Evolutionary conservation across 2,329 filamentous ascomycete species (phyloP).

Genomic region (Pestalotiopsis sp.): DNA sequence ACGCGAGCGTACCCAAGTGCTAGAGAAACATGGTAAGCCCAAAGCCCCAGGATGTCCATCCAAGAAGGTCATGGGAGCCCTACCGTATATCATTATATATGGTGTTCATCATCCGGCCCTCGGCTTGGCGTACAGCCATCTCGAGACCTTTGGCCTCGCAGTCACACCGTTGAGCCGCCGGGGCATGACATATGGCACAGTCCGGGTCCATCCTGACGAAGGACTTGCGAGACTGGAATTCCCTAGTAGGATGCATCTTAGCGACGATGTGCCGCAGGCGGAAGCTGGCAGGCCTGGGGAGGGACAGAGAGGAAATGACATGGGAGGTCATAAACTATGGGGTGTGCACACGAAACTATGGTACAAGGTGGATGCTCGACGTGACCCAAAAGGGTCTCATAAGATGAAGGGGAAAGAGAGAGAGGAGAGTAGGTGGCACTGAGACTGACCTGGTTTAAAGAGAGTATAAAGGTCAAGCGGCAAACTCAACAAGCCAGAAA

Average conservation of each 20-base stretch:
- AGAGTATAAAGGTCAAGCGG: constrained; percentile 30
- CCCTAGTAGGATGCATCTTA: constrained; percentile 53
- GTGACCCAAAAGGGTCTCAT: constrained; percentile 38
- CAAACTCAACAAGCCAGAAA: constrained; percentile 19
- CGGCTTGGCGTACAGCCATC: constrained; percentile 62
- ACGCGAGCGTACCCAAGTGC: constrained; percentile 63
- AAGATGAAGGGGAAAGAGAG: constrained; percentile 19
- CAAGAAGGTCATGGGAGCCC: constrained; percentile 20
- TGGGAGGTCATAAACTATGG: constrained; percentile 20
- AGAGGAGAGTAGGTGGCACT: constrained; percentile 18
- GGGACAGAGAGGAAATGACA: constrained; percentile 20
- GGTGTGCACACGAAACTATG: constrained; percentile 21
- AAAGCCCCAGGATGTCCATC: constrained; percentile 7
- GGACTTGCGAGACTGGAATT: constrained; percentile 44
- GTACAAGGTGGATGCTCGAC: constrained; percentile 33
- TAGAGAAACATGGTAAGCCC: constrained; percentile 30
- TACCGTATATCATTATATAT: constrained; percentile 66
- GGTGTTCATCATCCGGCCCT: constrained; percentile 62
- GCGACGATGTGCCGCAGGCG: constrained; percentile 32
- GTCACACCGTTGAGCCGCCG: constrained; percentile 59
- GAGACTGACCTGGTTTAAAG: constrained; percentile 35
- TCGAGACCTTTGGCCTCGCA: constrained; percentile 68
- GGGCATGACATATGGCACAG: constrained; percentile 65
- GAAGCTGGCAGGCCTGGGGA: constrained; percentile 26
- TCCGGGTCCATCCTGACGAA: constrained; percentile 67